phyloP scores from a whole-genome alignment of 2,329 filamentous ascomycete species.

The Pleomassaria siparia region DNA sequence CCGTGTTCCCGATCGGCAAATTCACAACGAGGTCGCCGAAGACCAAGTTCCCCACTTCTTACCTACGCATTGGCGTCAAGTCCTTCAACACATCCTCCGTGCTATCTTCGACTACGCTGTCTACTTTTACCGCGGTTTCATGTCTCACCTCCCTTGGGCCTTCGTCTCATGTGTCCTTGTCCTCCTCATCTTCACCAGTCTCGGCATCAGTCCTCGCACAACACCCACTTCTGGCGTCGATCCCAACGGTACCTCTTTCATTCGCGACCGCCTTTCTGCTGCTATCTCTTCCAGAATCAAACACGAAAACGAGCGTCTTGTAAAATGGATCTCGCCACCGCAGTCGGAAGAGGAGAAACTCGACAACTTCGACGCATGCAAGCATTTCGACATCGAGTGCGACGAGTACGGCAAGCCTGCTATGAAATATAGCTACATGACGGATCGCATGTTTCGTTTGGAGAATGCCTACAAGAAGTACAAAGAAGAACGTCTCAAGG shows the following conservation, averaged over 20 bases:
- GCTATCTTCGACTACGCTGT: too few species aligned
- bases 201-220: neutral
- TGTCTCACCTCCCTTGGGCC: neutral
- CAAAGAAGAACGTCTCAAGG: neutral
- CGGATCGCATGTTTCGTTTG: neutral
- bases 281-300: slow-evolving; percentile 18
- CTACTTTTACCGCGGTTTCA: too few species aligned
- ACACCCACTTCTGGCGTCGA: neutral
- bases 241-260: neutral
- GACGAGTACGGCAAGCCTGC: neutral
- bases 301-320: slow-evolving; percentile 16
- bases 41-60: too few species aligned
- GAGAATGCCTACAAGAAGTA: slow-evolving; percentile 12
- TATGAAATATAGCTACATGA: neutral
- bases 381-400: neutral
- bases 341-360: neutral
- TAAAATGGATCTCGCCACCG: slow-evolving; percentile 18
- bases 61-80: too few species aligned
- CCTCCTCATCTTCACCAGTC: neutral
- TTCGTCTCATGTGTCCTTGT: neutral
- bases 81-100: too few species aligned
- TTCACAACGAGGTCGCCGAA: too few species aligned
- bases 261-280: neutral
- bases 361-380: neutral
- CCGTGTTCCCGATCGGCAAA: too few species aligned